Percentiles rank a stretch among this genome's conserved stretches.
These are phyloP conservation scores for Teratosphaeria destructans DNA, from an alignment of 2,329 filamentous ascomycete species.

Conservation along the genomic window DNA sequence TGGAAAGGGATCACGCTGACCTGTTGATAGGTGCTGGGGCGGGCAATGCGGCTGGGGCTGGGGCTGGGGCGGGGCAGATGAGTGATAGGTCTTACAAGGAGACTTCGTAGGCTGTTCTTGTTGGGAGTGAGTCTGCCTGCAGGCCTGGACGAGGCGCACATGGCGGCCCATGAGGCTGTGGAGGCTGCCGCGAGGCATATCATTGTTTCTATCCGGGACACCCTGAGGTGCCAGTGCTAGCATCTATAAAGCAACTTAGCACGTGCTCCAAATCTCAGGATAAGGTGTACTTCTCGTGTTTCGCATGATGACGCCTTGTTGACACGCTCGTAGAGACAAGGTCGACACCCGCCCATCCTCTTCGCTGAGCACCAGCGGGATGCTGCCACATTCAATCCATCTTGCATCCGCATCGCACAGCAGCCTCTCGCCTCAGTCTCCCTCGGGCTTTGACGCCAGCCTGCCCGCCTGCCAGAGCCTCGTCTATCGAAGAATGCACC, in stretches of 20 bases:
- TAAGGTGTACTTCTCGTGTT: slow-evolving; percentile 3
- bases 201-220: not conserved
- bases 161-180: too few relatives aligned
- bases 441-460: not conserved
- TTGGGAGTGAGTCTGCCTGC: not conserved
- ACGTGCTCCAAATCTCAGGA: not conserved
- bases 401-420: not conserved
- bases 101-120: not conserved
- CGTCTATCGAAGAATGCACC: not conserved
- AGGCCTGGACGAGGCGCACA: too few relatives aligned
- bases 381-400: not conserved
- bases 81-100: slow-evolving; percentile 6
- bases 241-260: slow-evolving; percentile 3
- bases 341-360: not conserved
- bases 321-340: not conserved
- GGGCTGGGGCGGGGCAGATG: slow-evolving; percentile 18
- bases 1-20: not conserved
- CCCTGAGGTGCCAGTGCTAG: not conserved
- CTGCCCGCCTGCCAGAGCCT: not conserved
- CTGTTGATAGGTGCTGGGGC: slow-evolving; percentile 17
- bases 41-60: slow-evolving; percentile 16
- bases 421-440: not conserved
- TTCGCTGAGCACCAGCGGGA: not conserved
- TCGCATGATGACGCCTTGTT: not conserved
- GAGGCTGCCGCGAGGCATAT: not conserved